Percentiles rank a stretch among this genome's conserved stretches.
Conservation (phyloP, 345 rosid genomes). For the Boechera retrofracta region DNA sequence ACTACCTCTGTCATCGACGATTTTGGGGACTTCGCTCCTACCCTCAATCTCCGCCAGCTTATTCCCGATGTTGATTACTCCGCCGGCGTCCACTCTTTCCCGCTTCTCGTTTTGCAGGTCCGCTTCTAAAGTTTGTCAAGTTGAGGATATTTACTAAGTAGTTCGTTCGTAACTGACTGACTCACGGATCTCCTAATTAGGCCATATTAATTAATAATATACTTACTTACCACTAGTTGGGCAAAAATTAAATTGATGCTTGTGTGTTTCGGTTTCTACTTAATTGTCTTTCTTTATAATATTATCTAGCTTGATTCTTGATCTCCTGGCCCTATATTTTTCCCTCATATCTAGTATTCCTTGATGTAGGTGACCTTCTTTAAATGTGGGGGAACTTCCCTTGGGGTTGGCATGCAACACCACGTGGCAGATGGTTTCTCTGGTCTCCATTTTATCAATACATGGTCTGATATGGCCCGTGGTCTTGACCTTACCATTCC, state of each 20-base stretch:
- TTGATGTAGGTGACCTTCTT: conserved; percentile 71
- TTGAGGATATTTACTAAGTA: no score
- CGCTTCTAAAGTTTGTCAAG: background rate
- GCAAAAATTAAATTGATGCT: no score
- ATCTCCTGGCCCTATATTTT: no score
- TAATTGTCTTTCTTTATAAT: no score
- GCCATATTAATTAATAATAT: no score
- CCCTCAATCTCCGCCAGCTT: conserved; percentile 79
- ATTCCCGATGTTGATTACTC: conserved; percentile 90
- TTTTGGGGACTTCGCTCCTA: conserved; percentile 91
- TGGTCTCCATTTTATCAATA: conserved; percentile 88
- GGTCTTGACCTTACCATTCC: conserved; percentile 72
- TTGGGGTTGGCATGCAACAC: conserved; percentile 98
- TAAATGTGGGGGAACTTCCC: conserved; percentile 96
- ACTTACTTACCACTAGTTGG: no score
- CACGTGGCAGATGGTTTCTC: conserved; percentile 95
- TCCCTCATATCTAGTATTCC: background rate
- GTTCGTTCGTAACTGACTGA: no score
- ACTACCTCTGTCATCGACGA: conserved; percentile 69
- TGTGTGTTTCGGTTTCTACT: background rate
- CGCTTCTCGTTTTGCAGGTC: conserved; percentile 94
- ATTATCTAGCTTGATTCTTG: background rate
- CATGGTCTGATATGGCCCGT: conserved; percentile 96
- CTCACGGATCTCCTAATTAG: no score
- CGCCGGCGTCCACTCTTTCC: conserved; percentile 68